Percentiles rank a stretch among this genome's conserved stretches.
Conservation (phyloP, 2,329 filamentous ascomycete genomes). For the Ophiocordyceps camponoti-rufipedis region DNA sequence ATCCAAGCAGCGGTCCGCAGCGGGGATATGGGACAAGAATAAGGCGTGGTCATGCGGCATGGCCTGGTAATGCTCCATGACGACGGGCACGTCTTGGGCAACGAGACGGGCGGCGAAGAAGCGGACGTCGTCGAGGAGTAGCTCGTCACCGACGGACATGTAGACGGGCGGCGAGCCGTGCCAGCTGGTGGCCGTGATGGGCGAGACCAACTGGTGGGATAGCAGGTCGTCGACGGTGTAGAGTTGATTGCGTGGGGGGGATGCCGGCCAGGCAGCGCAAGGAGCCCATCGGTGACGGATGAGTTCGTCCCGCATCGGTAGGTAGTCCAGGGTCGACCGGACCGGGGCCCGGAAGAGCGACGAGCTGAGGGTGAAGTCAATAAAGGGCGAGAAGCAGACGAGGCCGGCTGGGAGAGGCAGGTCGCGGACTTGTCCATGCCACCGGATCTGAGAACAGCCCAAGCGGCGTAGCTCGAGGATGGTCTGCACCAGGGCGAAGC, state of each 20-base stretch:
- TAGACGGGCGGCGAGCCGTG: conserved; percentile 44
- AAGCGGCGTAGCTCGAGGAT: conserved; percentile 42
- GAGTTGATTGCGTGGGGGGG: conserved; percentile 31
- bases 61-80: conserved; percentile 56
- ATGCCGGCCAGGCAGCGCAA: conserved; percentile 39
- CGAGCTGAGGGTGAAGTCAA: conserved; percentile 45
- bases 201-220: conserved; percentile 49
- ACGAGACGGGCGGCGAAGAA: conserved; percentile 39
- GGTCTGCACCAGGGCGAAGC: conserved; percentile 47
- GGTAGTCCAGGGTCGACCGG: conserved; percentile 16
- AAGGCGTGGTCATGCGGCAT: conserved; percentile 64
- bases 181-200: conserved; percentile 43
- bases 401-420: conserved; percentile 51
- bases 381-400: conserved; percentile 48
- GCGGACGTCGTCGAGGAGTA: conserved; percentile 48
- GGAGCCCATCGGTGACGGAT: conserved; percentile 13
- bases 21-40: conserved; percentile 28
- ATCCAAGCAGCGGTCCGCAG: conserved; percentile 31
- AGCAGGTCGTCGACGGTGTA: conserved; percentile 36
- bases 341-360: conserved; percentile 10
- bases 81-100: conserved; percentile 38
- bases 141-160: conserved; percentile 52
- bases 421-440: conserved; percentile 38
- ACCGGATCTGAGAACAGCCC: conserved; percentile 26
- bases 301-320: conserved; percentile 29